A percentile compares a stretch with the other conserved stretches of the same genome.
Conservation (phyloP, 2,329 filamentous ascomycete genomes). For the Ceratocystis huliohia region DNA sequence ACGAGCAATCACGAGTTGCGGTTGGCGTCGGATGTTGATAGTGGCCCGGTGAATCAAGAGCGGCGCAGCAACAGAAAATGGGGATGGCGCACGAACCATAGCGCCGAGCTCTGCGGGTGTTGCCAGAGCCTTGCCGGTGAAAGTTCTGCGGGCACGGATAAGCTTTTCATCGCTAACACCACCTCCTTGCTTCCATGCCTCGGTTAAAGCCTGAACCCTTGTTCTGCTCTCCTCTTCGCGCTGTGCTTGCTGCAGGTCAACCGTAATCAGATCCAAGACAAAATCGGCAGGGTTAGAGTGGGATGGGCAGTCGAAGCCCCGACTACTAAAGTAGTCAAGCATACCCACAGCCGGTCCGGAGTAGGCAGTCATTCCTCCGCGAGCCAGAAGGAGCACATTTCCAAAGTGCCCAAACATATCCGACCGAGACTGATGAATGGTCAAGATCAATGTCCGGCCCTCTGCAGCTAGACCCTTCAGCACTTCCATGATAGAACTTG, state of each 20-base stretch:
- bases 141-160: neutral
- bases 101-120: conserved; percentile 61
- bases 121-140: conserved; percentile 33
- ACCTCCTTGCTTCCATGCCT: conserved; percentile 37
- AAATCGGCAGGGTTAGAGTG: conserved; percentile 69
- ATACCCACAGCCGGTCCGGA: conserved; percentile 50
- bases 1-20: conserved; percentile 49
- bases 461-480: conserved; percentile 57
- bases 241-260: conserved; percentile 55
- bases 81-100: conserved; percentile 49
- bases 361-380: conserved; percentile 56
- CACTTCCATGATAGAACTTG: conserved; percentile 63
- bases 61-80: conserved; percentile 51
- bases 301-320: conserved; percentile 52
- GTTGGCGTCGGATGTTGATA: conserved; percentile 57
- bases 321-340: conserved; percentile 48
- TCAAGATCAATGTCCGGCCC: conserved; percentile 61
- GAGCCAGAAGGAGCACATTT: conserved; percentile 56
- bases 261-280: conserved; percentile 61
- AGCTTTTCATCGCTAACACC: neutral
- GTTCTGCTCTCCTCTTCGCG: conserved; percentile 50
- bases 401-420: conserved; percentile 61
- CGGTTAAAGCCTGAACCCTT: conserved; percentile 49
- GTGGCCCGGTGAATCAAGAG: conserved; percentile 53
- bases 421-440: conserved; percentile 64